Evolutionary conservation across 371 early-diverging fungal genomes (phyloP), one percentile per base, ranked within the genome.

Genomic region (Mortierella sp.): DNA sequence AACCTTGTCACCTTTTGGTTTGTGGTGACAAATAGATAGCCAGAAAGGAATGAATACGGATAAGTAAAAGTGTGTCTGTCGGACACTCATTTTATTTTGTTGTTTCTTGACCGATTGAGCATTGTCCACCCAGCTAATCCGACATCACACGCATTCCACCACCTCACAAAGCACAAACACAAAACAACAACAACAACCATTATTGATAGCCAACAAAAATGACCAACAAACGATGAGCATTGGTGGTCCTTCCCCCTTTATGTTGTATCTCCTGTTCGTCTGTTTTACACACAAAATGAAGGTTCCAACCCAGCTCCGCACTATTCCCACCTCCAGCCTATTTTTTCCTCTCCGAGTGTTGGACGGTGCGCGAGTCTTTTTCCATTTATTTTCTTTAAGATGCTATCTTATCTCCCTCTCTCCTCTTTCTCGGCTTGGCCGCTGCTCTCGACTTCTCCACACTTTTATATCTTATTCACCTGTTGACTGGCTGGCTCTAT

Each of bases 271-370:
- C 52, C 53, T 4, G 13, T 14, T 31, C 31, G 14, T 16, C 34
- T 58, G 22, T 22, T 22, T n/a, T n/a, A n/a, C n/a, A n/a, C n/a
- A n/a, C n/a, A n/a, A n/a, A n/a, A n/a, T n/a, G n/a, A 58, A 34
- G 19, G 55, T 58, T 58, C 61, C 37, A 58, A 58, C 61, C 61
- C 61, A 58, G 61, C 61, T 34, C 48, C 48, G n/a, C 48, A 22
- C n/a, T 14, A 7, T 48, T 48, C 48, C n/a, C 8, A 0, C 19
- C 8, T n/a, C 22, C 22, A 58, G 8, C 19, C 11, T 10, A 11
- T 1, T 53, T n/a, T 53, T 53, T 4, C 37, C 34, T 19, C 29
- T 58, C 61, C 61, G 61, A 58, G 61, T 34, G 37, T 58, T 58
- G 61, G 61, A 58, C 61, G 61, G 61, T 58, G 61, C 61, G 61